These are phyloP conservation scores for Begonia peltatifolia DNA, from an alignment of 306 rosid species.

Conservation along the genomic window DNA sequence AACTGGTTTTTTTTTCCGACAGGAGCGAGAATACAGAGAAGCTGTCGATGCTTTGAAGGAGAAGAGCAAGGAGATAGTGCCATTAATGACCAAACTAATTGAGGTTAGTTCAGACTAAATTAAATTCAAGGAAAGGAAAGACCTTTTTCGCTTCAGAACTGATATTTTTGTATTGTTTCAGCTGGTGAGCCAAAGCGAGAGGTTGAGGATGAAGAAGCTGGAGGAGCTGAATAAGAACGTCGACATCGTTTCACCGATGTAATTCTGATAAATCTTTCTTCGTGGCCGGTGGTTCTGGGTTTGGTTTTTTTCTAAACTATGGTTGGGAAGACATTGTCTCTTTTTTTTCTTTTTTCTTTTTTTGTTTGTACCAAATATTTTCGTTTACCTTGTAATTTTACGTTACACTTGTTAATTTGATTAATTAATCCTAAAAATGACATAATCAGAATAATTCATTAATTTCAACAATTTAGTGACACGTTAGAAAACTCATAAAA, in stretches of 20 bases:
- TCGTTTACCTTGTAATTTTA: too few relatives aligned
- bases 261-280: constrained; percentile 20
- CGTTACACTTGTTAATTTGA: too few relatives aligned
- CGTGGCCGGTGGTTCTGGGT: neutral
- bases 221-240: constrained; percentile 79
- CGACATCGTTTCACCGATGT: constrained; percentile 33
- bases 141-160: too few relatives aligned
- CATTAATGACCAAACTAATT: constrained; percentile 60
- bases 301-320: neutral
- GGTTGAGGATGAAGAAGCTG: constrained; percentile 85
- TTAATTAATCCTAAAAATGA: too few relatives aligned
- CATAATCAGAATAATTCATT: too few relatives aligned
- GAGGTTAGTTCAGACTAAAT: constrained; percentile 26
- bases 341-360: too few relatives aligned
- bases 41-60: constrained; percentile 87
- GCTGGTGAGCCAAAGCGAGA: constrained; percentile 59
- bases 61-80: constrained; percentile 83
- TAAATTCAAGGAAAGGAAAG: too few relatives aligned
- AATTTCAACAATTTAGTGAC: too few relatives aligned
- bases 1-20: constrained; percentile 8
- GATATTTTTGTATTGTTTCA: neutral
- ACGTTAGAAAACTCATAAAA: too few relatives aligned
- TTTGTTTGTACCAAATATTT: too few relatives aligned
- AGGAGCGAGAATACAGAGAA: constrained; percentile 93
- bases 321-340: too few relatives aligned